Evolutionary conservation across 2,329 filamentous ascomycete genomes (phyloP).

Genomic region (Diaporthe amygdali): DNA sequence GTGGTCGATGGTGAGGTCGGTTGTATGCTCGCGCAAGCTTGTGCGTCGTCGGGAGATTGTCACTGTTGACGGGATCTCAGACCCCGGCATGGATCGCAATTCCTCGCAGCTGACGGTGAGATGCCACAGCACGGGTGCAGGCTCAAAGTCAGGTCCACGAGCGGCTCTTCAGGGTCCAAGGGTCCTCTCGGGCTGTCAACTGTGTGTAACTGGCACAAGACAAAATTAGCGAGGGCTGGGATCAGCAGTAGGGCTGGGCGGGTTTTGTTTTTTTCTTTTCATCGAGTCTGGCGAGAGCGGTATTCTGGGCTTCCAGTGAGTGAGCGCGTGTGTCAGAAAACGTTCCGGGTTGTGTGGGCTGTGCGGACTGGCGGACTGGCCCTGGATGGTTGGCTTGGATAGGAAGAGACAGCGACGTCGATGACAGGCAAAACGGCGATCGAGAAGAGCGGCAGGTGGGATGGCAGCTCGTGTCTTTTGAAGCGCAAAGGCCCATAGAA

Average conservation of each 20-base stretch:
- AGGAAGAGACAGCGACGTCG: not conserved
- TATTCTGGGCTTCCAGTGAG: not conserved
- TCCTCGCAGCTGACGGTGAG: not conserved
- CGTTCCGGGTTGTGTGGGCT: not conserved
- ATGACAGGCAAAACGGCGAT: constrained; percentile 9
- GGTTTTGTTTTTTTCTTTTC: not conserved
- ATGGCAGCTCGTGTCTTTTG: not conserved
- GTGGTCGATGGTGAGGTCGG: not conserved
- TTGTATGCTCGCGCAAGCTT: not conserved
- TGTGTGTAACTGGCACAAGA: not conserved
- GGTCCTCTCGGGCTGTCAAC: not conserved
- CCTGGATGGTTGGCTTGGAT: not conserved
- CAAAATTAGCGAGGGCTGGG: not conserved
- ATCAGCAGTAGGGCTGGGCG: not conserved
- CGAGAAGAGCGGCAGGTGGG: not conserved
- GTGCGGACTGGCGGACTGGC: not conserved
- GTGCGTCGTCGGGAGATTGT: not conserved
- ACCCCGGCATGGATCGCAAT: not conserved
- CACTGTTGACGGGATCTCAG: not conserved
- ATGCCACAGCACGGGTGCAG: not conserved
- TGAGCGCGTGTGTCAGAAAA: not conserved
- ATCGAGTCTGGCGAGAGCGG: not conserved
- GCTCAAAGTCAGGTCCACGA: not conserved
- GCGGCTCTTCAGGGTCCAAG: not conserved
- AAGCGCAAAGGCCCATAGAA: not conserved